Conservation (phyloP, 352 stramenopile species). For the Thraustochytrium striatum region DNA sequence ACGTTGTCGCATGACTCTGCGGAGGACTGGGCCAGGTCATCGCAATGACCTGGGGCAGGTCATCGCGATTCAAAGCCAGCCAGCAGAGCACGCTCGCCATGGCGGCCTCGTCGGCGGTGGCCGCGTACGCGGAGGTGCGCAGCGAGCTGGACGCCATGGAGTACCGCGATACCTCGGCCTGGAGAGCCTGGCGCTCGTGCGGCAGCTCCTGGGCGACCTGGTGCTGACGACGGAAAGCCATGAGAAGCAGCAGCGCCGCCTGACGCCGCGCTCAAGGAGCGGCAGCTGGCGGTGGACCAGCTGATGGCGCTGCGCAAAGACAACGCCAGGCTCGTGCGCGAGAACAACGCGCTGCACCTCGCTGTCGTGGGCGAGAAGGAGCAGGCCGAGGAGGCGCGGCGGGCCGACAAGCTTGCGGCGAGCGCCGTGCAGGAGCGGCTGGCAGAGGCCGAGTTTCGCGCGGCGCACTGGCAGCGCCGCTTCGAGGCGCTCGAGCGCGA, state of each 20-base stretch:
- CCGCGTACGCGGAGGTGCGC: constrained; percentile 28
- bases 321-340: constrained; percentile 57
- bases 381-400: constrained; percentile 40
- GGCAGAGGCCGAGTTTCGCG: constrained; percentile 42
- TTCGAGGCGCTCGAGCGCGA: constrained; percentile 22
- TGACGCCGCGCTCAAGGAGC: not conserved
- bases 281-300: constrained; percentile 50
- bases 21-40: no score
- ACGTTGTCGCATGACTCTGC: no score
- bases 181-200: constrained; percentile 55
- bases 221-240: constrained; percentile 59
- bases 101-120: constrained; percentile 5
- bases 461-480: constrained; percentile 23
- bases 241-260: constrained; percentile 54
- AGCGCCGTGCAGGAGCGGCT: constrained; percentile 22
- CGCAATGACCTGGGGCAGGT: no score
- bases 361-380: constrained; percentile 48
- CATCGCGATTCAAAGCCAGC: no score
- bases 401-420: constrained; percentile 27
- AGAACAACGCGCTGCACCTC: constrained; percentile 56
- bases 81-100: no score
- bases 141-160: constrained; percentile 54
- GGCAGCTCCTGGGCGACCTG: constrained; percentile 55
- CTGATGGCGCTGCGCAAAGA: constrained; percentile 56
- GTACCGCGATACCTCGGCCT: constrained; percentile 56